Conservation (phyloP, 1,139 yeast species). For the Debaryomyces udenii region DNA sequence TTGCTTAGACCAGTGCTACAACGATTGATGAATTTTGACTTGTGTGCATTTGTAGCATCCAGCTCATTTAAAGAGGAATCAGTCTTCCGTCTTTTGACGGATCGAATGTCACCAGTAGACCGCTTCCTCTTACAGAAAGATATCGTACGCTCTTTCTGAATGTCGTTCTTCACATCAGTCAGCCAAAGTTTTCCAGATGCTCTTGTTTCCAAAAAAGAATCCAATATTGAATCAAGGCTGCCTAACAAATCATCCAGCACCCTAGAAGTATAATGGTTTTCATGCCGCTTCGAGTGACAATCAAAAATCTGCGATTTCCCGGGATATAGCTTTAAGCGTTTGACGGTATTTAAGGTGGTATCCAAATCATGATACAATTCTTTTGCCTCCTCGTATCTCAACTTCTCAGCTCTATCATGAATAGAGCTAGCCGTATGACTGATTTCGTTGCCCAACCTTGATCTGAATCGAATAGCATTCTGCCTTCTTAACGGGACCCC, state of each 20-base stretch:
- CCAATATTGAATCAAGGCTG: constrained; percentile 26
- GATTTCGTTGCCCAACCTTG: constrained; percentile 4
- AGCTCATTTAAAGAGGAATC: background rate
- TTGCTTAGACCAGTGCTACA: constrained; percentile 12
- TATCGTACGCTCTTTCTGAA: background rate
- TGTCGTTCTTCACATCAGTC: constrained; percentile 2
- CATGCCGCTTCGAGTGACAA: constrained; percentile 11
- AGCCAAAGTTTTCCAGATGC: constrained; percentile 20
- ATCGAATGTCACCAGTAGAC: constrained; percentile 1
- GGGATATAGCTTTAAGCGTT: constrained; percentile 6
- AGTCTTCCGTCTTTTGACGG: constrained; percentile 11
- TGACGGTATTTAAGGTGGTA: constrained; percentile 8
- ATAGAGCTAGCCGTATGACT: background rate
- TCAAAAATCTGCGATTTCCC: constrained; percentile 14
- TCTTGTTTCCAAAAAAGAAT: constrained; percentile 23
- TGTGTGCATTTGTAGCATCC: background rate
- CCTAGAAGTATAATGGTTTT: constrained; percentile 4
- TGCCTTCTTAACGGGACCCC: constrained; percentile 22
- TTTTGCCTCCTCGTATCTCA: constrained; percentile 15
- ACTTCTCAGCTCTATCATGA: background rate
- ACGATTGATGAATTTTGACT: background rate
- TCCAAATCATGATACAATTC: constrained; percentile 16
- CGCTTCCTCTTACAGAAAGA: constrained; percentile 13
- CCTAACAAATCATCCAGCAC: constrained; percentile 13
- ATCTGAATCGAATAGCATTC: constrained; percentile 23